phyloP scores from a whole-genome alignment of 805 yeast species.

The Starmera caribaea region DNA sequence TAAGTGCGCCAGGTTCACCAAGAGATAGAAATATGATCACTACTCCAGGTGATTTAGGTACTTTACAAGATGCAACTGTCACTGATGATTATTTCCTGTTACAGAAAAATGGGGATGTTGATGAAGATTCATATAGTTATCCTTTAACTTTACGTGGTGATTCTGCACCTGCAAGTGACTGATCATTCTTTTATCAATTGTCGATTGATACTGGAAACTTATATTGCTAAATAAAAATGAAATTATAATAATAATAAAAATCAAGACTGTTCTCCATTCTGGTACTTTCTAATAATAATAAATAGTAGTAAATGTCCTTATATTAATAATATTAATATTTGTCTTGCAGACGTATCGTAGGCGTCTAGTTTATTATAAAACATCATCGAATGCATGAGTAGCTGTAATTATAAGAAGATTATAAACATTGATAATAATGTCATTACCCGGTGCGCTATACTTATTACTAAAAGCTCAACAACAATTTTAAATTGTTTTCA shows the following conservation, averaged over 20 bases:
- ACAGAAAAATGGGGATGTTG: slow-evolving; percentile 33
- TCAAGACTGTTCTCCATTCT: not conserved
- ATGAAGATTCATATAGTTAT: slow-evolving; percentile 30
- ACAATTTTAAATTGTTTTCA: too few relatives aligned
- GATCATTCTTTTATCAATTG: not conserved
- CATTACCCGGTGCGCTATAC: too few relatives aligned
- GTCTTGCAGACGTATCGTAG: too few relatives aligned
- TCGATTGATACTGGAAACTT: not conserved
- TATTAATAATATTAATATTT: too few relatives aligned
- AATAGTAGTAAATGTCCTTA: too few relatives aligned
- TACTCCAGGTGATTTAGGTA: slow-evolving; percentile 99
- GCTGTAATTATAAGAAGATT: too few relatives aligned
- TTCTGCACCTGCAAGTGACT: slow-evolving; percentile 27
- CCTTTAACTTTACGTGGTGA: slow-evolving; percentile 42
- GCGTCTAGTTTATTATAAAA: too few relatives aligned
- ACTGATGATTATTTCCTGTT: slow-evolving; percentile 68
- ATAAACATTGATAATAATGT: too few relatives aligned
- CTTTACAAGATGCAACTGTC: slow-evolving; percentile 80
- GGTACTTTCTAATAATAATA: too few relatives aligned
- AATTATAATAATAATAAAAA: not conserved
- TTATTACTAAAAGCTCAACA: too few relatives aligned
- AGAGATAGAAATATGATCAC: slow-evolving; percentile 63
- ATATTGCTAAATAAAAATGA: not conserved
- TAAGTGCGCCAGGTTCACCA: slow-evolving; percentile 97
- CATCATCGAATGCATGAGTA: too few relatives aligned